Percentiles rank a stretch among this genome's conserved stretches.
Conservation (phyloP, 495 filamentous ascomycete genomes). For the Penicillium atrosanguineum region DNA sequence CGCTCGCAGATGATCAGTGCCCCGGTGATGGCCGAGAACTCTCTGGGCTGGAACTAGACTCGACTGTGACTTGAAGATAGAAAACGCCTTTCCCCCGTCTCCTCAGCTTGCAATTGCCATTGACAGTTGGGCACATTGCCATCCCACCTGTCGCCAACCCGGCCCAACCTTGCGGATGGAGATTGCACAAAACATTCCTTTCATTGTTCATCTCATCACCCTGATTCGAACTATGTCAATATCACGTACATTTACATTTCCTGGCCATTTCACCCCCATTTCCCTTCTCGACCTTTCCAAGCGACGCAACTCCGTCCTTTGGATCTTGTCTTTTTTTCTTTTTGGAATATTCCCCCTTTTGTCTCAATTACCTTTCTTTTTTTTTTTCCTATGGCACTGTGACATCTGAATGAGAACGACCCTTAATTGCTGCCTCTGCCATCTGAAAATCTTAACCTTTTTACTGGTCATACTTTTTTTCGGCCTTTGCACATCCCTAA, state of each 20-base stretch:
- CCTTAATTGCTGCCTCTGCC: conserved; percentile 12
- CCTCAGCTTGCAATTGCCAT: neutral
- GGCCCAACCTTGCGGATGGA: neutral
- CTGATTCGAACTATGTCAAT: conserved; percentile 24
- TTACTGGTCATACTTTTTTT: conserved; percentile 21
- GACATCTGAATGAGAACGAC: conserved; percentile 25
- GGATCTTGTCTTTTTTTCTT: conserved; percentile 16
- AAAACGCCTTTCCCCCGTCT: conserved; percentile 1
- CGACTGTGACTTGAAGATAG: conserved; percentile 12
- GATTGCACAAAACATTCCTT: conserved; percentile 30
- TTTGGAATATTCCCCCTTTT: conserved; percentile 34
- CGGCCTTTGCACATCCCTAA: conserved; percentile 23
- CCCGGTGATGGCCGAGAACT: conserved; percentile 96
- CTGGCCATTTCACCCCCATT: conserved; percentile 23
- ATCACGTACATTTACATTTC: conserved; percentile 30
- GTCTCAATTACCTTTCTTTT: conserved; percentile 21
- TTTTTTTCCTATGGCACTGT: conserved; percentile 21
- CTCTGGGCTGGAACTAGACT: conserved; percentile 91
- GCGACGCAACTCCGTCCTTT: conserved; percentile 20
- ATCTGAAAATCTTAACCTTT: conserved; percentile 14
- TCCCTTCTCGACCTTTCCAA: conserved; percentile 28
- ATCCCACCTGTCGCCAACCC: neutral
- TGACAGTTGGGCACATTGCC: neutral
- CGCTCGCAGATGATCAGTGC: conserved; percentile 74
- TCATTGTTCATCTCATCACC: conserved; percentile 25